Evolutionary conservation across 495 filamentous ascomycete genomes (phyloP).

Genomic region (Astrothelium subdiscretum): DNA sequence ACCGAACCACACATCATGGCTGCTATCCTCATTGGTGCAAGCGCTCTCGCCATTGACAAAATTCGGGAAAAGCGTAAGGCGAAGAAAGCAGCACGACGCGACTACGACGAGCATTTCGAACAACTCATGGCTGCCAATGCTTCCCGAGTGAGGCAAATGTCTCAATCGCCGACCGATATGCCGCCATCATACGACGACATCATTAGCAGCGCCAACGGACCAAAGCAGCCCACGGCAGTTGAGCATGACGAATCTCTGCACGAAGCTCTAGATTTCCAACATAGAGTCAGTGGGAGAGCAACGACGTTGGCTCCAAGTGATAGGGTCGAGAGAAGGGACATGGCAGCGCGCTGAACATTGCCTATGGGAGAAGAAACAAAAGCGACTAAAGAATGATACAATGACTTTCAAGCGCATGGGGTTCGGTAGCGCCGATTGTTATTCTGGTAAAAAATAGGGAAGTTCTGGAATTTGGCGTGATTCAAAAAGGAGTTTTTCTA

Average conservation of each 20-base stretch:
- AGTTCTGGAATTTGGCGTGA: background rate
- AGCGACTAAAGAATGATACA: background rate
- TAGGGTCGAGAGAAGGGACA: background rate
- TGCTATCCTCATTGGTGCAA: background rate
- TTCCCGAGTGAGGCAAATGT: background rate
- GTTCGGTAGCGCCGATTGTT: background rate
- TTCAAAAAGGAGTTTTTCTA: background rate
- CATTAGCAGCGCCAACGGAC: background rate
- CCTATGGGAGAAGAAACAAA: background rate
- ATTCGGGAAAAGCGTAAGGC: background rate
- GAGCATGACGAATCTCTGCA: background rate
- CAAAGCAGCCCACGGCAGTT: background rate
- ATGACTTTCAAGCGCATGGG: background rate
- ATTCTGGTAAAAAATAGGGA: background rate
- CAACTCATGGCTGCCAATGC: background rate
- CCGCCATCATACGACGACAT: background rate
- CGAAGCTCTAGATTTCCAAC: background rate
- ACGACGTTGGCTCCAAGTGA: background rate
- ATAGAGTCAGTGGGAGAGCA: background rate
- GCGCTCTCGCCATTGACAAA: background rate
- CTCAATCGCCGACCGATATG: background rate
- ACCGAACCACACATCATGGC: background rate
- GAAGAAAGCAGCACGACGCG: background rate
- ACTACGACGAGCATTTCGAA: slow-evolving; percentile 1
- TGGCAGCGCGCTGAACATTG: background rate